Evolutionary conservation across 2,329 filamentous ascomycete species (phyloP).

Genomic region (Paraconiothyrium sp.): DNA sequence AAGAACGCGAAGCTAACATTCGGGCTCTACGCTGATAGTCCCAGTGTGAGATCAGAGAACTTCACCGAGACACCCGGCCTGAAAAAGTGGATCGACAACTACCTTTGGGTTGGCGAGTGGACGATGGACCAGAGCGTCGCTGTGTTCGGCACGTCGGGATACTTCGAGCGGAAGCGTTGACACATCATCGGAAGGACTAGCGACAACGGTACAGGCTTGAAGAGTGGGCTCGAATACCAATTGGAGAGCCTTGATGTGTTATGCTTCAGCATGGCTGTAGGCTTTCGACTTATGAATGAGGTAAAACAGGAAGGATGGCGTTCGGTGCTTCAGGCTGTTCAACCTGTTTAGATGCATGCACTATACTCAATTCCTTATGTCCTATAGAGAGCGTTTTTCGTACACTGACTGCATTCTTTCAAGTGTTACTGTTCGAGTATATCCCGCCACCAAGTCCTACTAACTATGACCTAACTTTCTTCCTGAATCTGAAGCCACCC

Average conservation of each 20-base stretch:
- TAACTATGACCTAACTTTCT: slow-evolving; percentile 20
- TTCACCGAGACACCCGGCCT: slow-evolving; percentile 85
- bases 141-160: slow-evolving; percentile 85
- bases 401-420: not conserved
- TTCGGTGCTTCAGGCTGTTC: not conserved
- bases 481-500: slow-evolving; percentile 64
- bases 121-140: slow-evolving; percentile 98
- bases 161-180: slow-evolving; percentile 84
- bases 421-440: not conserved
- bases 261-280: not conserved
- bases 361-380: slow-evolving; percentile 11
- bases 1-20: slow-evolving; percentile 54
- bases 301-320: slow-evolving; percentile 3
- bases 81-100: slow-evolving; percentile 89
- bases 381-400: not conserved
- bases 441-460: not conserved
- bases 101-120: slow-evolving; percentile 94
- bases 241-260: not conserved
- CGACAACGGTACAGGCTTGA: not conserved
- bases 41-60: slow-evolving; percentile 88
- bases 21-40: slow-evolving; percentile 57
- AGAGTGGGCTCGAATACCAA: not conserved
- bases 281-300: not conserved
- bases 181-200: not conserved
- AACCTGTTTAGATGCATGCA: slow-evolving; percentile 1